Evolutionary conservation across 768 basidiomycete genomes (phyloP).

Genomic region (Clathrus columnatus): DNA sequence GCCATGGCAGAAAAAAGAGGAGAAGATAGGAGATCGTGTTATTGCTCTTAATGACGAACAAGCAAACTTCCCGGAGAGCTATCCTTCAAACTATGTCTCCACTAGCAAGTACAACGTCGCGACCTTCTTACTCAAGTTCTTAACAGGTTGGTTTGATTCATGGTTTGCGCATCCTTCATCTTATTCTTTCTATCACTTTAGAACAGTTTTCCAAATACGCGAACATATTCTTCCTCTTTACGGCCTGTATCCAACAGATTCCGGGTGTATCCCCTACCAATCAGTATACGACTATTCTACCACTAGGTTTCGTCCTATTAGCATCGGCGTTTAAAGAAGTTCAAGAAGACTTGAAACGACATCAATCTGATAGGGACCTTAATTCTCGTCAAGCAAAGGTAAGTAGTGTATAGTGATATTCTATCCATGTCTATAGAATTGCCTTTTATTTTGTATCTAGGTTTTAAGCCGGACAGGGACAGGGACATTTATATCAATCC

Average conservation of each 20-base stretch:
- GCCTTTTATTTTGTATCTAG: too few relatives aligned
- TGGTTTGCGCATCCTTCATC: background rate
- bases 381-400: constrained; percentile 74
- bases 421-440: too few relatives aligned
- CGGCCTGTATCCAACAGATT: constrained; percentile 94
- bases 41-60: constrained; percentile 72
- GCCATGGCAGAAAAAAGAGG: constrained; percentile 72
- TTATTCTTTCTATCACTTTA: constrained; percentile 24
- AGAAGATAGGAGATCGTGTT: constrained; percentile 63
- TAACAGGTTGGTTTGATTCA: constrained; percentile 55
- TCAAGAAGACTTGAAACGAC: constrained; percentile 96
- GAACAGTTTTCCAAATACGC: constrained; percentile 99
- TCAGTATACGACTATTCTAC: constrained; percentile 87
- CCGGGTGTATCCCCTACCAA: constrained; percentile 97
- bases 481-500: constrained; percentile 57
- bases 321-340: constrained; percentile 94
- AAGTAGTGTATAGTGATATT: too few relatives aligned
- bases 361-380: constrained; percentile 87
- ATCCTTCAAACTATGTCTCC: constrained; percentile 73
- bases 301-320: constrained; percentile 78
- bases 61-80: constrained; percentile 53
- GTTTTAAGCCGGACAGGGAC: constrained; percentile 11
- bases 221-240: constrained; percentile 97
- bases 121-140: constrained; percentile 88
- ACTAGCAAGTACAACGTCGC: constrained; percentile 91